Conservation (phyloP, 2,329 filamentous ascomycete species). For the Rhynchosporium agropyri region DNA sequence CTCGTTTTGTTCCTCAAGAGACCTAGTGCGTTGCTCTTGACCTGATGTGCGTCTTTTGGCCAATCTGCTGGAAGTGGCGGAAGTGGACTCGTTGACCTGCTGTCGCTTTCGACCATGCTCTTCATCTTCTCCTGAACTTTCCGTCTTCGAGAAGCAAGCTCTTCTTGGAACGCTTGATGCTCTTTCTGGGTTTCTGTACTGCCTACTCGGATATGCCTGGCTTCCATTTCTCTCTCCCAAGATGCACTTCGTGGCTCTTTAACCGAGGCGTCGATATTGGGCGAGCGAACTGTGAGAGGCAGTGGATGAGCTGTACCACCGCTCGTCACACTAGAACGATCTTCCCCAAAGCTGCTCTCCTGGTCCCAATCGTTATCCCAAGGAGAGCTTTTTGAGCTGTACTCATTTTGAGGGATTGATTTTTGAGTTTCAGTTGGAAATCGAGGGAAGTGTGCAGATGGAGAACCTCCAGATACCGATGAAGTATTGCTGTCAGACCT, state of each 20-base stretch:
- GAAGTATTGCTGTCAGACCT: slow-evolving; percentile 80
- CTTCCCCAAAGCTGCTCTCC: slow-evolving; percentile 27
- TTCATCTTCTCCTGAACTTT: slow-evolving; percentile 74
- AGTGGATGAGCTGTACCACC: slow-evolving; percentile 25
- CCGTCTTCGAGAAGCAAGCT: slow-evolving; percentile 70
- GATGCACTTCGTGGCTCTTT: slow-evolving; percentile 27
- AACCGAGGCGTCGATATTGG: slow-evolving; percentile 22
- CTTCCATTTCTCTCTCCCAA: slow-evolving; percentile 40
- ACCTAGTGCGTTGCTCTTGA: slow-evolving; percentile 60
- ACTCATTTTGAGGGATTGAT: slow-evolving; percentile 37
- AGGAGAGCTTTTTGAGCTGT: slow-evolving; percentile 47
- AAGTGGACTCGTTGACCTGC: slow-evolving; percentile 43
- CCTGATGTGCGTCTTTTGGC: slow-evolving; percentile 41
- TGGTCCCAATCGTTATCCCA: slow-evolving; percentile 47
- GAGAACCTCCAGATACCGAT: slow-evolving; percentile 66
- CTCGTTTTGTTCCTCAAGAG: slow-evolving; percentile 70
- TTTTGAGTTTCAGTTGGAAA: slow-evolving; percentile 45
- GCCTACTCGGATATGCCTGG: slow-evolving; percentile 49
- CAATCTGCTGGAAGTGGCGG: slow-evolving; percentile 39
- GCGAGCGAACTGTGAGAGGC: slow-evolving; percentile 26
- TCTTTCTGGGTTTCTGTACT: slow-evolving; percentile 57
- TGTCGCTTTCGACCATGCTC: slow-evolving; percentile 67
- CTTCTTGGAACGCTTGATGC: slow-evolving; percentile 71
- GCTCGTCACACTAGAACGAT: slow-evolving; percentile 23
- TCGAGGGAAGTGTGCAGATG: slow-evolving; percentile 47